phyloP scores from a whole-genome alignment of 1,139 yeast genomes.

The Blastobotrys elegans region DNA sequence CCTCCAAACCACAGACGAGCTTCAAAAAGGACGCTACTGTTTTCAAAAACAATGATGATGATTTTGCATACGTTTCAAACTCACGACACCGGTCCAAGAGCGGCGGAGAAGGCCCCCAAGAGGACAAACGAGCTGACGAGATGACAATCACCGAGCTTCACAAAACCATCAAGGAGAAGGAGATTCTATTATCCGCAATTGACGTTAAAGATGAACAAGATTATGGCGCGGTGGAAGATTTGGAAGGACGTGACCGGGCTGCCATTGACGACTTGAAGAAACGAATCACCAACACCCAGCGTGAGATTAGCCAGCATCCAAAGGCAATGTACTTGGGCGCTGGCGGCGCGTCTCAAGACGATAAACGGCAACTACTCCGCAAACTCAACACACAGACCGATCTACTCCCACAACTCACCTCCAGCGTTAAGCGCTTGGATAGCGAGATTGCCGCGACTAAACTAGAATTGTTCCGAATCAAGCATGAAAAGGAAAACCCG shows the following conservation, averaged over 20 bases:
- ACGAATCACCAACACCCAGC: constrained; percentile 54
- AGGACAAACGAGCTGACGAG: constrained; percentile 17
- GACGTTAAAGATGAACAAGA: constrained; percentile 64
- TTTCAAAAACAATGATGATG: constrained; percentile 59
- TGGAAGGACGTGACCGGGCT: constrained; percentile 41
- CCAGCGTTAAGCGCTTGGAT: constrained; percentile 58
- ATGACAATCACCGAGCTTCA: constrained; percentile 46
- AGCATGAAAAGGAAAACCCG: constrained; percentile 60
- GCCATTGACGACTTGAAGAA: constrained; percentile 62
- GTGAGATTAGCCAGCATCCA: constrained; percentile 38
- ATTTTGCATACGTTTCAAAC: constrained; percentile 59
- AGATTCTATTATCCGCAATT: constrained; percentile 62
- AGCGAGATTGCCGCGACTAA: constrained; percentile 64
- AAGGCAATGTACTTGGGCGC: constrained; percentile 28
- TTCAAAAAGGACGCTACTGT: constrained; percentile 48
- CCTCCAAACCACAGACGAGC: constrained; percentile 19
- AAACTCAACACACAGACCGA: constrained; percentile 57
- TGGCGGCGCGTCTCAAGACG: constrained; percentile 30
- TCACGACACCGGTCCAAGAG: constrained; percentile 50
- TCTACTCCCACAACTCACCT: constrained; percentile 62
- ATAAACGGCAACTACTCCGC: constrained; percentile 44
- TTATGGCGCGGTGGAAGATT: constrained; percentile 41
- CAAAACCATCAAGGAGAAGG: constrained; percentile 63
- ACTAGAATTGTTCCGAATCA: constrained; percentile 54
- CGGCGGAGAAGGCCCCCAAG: neutral